Evolutionary conservation across 2,329 filamentous ascomycete genomes (phyloP).

Genomic region (Cyphellophora attinorum): DNA sequence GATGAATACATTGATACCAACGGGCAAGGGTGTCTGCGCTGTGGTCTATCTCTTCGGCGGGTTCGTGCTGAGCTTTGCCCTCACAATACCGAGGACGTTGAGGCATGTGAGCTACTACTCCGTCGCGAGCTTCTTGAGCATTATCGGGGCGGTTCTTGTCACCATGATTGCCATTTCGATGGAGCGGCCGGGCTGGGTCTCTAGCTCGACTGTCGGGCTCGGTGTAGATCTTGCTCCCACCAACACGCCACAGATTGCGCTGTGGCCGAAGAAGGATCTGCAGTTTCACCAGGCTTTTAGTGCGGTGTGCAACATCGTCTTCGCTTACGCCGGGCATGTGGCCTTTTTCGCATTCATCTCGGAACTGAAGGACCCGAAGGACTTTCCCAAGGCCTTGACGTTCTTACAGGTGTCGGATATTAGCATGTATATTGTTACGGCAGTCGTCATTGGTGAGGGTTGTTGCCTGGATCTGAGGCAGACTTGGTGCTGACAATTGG

Average conservation of each 20-base stretch:
- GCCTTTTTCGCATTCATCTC: constrained; percentile 59
- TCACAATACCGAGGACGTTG: constrained; percentile 53
- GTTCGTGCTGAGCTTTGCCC: constrained; percentile 46
- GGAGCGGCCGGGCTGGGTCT: constrained; percentile 27
- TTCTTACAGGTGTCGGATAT: constrained; percentile 52
- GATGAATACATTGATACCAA: constrained; percentile 52
- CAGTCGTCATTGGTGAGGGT: constrained; percentile 57
- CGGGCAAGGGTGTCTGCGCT: constrained; percentile 50
- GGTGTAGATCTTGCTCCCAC: too few species aligned
- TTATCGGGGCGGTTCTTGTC: constrained; percentile 53
- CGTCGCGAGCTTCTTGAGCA: constrained; percentile 54
- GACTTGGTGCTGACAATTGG: too few species aligned
- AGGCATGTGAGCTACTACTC: constrained; percentile 55
- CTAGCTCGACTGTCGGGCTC: constrained; percentile 80
- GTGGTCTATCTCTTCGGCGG: constrained; percentile 54
- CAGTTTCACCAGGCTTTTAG: constrained; percentile 49
- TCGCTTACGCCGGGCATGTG: constrained; percentile 58
- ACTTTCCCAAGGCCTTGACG: constrained; percentile 55
- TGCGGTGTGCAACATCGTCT: constrained; percentile 58
- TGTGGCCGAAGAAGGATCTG: constrained; percentile 31
- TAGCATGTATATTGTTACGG: constrained; percentile 55
- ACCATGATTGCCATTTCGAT: constrained; percentile 59
- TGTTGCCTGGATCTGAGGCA: too few species aligned
- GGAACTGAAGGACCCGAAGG: constrained; percentile 52
- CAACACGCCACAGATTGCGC: constrained; percentile 37